These are phyloP conservation scores for Amaranthus palmeri DNA, from an alignment of 148 eudicot genomes.

Conservation along the genomic window DNA sequence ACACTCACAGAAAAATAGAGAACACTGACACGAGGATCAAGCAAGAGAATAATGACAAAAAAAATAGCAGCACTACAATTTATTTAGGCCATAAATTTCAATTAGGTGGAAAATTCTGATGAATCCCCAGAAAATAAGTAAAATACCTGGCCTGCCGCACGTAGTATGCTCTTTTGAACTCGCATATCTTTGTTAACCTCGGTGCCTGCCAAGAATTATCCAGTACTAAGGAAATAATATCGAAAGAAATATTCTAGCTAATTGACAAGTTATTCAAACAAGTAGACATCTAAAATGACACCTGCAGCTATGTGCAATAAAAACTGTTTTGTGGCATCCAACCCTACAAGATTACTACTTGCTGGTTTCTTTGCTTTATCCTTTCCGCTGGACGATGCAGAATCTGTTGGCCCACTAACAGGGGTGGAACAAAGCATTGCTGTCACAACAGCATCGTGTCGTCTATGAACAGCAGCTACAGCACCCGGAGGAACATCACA, in stretches of 20 bases:
- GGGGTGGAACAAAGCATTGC: constrained; percentile 87
- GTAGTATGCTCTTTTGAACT: constrained; percentile 84
- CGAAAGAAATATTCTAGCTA: constrained; percentile 6
- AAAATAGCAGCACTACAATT: background rate
- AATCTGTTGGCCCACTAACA: constrained; percentile 78
- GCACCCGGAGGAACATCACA: constrained; percentile 95
- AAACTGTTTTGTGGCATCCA: constrained; percentile 83
- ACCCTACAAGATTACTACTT: constrained; percentile 72
- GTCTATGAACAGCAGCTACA: constrained; percentile 89
- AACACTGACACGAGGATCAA: background rate
- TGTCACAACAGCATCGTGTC: constrained; percentile 94
- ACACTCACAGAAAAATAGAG: background rate
- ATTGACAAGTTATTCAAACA: background rate
- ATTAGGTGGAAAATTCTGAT: background rate
- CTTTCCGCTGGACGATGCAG: constrained; percentile 72
- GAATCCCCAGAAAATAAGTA: background rate
- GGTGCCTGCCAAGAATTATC: constrained; percentile 44
- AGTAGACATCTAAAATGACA: constrained; percentile 27
- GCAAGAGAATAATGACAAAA: background rate
- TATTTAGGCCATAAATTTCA: background rate
- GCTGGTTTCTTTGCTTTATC: constrained; percentile 90
- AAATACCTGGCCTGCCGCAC: constrained; percentile 85
- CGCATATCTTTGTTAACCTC: constrained; percentile 77
- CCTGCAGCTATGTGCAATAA: constrained; percentile 82
- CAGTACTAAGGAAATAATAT: constrained; percentile 5